phyloP scores from a whole-genome alignment of 2,329 filamentous ascomycete genomes.

The Colletotrichum acutatum region DNA sequence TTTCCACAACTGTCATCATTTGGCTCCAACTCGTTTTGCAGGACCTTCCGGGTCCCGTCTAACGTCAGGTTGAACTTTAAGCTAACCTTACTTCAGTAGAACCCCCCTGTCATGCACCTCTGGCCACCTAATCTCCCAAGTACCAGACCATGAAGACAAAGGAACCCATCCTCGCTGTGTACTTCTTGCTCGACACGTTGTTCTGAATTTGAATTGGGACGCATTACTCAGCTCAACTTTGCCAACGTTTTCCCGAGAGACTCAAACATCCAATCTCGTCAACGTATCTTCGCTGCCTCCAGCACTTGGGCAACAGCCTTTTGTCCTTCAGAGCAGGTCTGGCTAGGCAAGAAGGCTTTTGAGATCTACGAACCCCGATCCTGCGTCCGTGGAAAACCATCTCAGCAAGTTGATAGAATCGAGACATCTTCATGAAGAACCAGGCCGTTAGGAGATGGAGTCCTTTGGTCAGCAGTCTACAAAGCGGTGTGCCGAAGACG shows the following conservation, averaged over 20 bases:
- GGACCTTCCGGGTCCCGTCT: not conserved
- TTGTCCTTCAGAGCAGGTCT: not conserved
- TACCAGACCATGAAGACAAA: constrained; percentile 13
- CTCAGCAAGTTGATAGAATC: not conserved
- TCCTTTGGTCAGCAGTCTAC: not conserved
- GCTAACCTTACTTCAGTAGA: not conserved
- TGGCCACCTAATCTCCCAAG: not conserved
- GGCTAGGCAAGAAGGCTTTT: not conserved
- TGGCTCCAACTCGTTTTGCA: constrained; percentile 13
- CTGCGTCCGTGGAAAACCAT: not conserved
- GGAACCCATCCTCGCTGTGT: too few species aligned
- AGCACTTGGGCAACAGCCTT: not conserved
- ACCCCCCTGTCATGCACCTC: not conserved
- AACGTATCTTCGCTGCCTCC: not conserved
- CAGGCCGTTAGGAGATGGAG: not conserved
- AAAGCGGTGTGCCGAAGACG: not conserved
- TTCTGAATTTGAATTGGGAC: not conserved
- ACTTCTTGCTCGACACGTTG: not conserved
- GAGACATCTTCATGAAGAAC: not conserved
- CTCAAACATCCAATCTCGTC: not conserved
- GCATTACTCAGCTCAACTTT: not conserved
- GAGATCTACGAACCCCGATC: not conserved
- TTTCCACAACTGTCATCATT: not conserved
- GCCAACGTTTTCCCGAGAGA: not conserved
- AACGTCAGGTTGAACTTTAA: not conserved